Base-by-base conservation (phyloP, 192 early-diverging fungal species). In the Backusella parvicylindrica region DNA sequence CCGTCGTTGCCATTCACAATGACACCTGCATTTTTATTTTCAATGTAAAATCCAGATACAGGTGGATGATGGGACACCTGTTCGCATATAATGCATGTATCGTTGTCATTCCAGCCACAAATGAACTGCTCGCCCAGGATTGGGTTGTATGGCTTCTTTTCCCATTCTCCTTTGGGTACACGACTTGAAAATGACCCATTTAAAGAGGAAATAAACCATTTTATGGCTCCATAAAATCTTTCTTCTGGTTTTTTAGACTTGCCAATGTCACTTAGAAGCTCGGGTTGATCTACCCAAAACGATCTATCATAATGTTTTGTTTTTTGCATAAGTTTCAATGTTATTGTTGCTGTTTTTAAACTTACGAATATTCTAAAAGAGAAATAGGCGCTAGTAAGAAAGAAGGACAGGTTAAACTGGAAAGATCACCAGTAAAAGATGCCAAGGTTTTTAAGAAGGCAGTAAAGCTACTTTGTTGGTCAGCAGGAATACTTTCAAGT, bases 181-280 rank as follows among this genome's bases (percentile, higher is more conserved):
- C 92, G 89, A 64, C 86, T 89, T 64, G 91, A 85, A 80, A 91
- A 94, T 30, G 90, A 91, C 49, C 94, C 94, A 65, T 92, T 92
- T 30, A 95, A 84, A 35, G 92, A 91, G 37, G 91, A 92, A 36
- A 95, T 85, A 73, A 91, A 95, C 94, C 94, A 95, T 69, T 86
- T 85, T 31, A 91, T 83, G 16, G 89, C 88, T 36, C 85, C 87
- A 79, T 90, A 79, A 78, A 93, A 89, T 60, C 92, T 88, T 47
- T 92, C 91, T 75, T 86, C 87, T 26, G 89, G 75, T 16, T 83
- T 84, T 6, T 75, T 72, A 37, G 86, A 87, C 67, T 90, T 82
- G 40, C 88, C 79, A 66, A 95, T 91, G 2, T 35, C 41, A 30
- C 71, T 31, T 73, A 78, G 65, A 49, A 89, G 79, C 7, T 83